Evolutionary conservation across 2,329 filamentous ascomycete species (phyloP), one percentile per base, ranked within the genome.

Genomic region (Cladosporium sp.): DNA sequence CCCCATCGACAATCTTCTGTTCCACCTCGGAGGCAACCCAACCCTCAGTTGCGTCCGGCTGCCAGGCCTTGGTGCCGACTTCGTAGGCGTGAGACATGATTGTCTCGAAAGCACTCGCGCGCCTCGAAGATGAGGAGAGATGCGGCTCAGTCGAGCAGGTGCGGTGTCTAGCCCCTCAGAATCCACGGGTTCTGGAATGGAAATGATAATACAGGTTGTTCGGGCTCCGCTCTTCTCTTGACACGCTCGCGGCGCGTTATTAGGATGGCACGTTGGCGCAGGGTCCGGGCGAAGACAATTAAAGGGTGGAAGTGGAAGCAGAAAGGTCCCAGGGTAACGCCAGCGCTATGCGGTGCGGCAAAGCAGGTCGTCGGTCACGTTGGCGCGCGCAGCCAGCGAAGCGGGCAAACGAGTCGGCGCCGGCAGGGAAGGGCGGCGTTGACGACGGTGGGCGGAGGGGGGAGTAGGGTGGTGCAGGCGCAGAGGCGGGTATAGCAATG

Each of bases 21-120:
- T 86, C 79, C 64, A 98, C 87, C 79, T 97, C 91, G 43, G 93
- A 96, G 69, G 91, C 87, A 71, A 98, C 84, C 92, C 93, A 98
- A 75, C 93, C 93, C 74, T 98, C 92, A 57, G 88, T 88, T 70
- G 83, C 77, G 77, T 98, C 93, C 65, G 93, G 91, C 81, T 97
- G 93, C 93, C 93, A 98, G 70, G 91, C 93, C 82, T 89, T 85
- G 66, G 92, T 97, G 69, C 92, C 93, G 68, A 96, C 83, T 79
- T 97, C 91, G 77, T 95, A 97, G 70, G 83, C 89, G 74, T 95
- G 87, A 77, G 89, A 89, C 91, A 95, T 95, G 73, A 28, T 19
- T 45, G 42, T 50, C 16, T 50, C 10, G 35, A 32, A 37, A 18
- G 31, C 46, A 43, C 33, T 32, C 46, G 18, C 46, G 40, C 31